Percentiles rank a stretch among this genome's conserved stretches.
These are phyloP conservation scores for Talaromyces sp. DNA, from an alignment of 2,329 filamentous ascomycete species.

Conservation along the genomic window DNA sequence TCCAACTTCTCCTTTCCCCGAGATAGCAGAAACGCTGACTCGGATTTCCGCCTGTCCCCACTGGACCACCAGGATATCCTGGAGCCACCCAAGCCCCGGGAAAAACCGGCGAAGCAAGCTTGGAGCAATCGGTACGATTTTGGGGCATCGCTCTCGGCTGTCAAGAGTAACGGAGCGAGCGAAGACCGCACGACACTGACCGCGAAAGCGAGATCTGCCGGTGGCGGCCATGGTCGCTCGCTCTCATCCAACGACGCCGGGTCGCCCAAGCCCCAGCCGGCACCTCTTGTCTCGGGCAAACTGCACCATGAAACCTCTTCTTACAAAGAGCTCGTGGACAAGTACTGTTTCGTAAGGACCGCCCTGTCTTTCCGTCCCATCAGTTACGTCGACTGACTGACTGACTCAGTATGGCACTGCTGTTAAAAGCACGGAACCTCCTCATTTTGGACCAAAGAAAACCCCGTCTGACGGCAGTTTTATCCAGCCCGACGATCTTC, in stretches of 20 bases:
- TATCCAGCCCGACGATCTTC: background rate
- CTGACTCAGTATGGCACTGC: slow-evolving; percentile 45
- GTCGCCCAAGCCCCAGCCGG: slow-evolving; percentile 35
- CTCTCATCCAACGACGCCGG: slow-evolving; percentile 6
- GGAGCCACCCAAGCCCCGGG: slow-evolving; percentile 46
- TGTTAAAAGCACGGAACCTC: slow-evolving; percentile 32
- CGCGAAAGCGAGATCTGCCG: slow-evolving; percentile 45
- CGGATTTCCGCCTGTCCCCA: slow-evolving; percentile 64
- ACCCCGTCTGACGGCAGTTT: background rate
- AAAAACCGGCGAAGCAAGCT: slow-evolving; percentile 56
- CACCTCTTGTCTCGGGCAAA: slow-evolving; percentile 48
- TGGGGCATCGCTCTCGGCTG: slow-evolving; percentile 79
- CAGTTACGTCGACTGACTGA: slow-evolving; percentile 29
- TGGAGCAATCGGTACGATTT: slow-evolving; percentile 97
- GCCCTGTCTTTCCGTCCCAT: slow-evolving; percentile 3
- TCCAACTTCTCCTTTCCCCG: slow-evolving; percentile 47
- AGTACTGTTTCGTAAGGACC: slow-evolving; percentile 98
- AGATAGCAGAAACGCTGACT: slow-evolving; percentile 60
- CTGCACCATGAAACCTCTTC: slow-evolving; percentile 76
- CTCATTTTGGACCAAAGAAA: background rate
- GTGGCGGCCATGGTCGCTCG: slow-evolving; percentile 13
- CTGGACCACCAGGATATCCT: slow-evolving; percentile 61
- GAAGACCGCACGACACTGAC: slow-evolving; percentile 59
- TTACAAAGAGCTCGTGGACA: slow-evolving; percentile 95
- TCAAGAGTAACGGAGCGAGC: slow-evolving; percentile 59